Base-by-base conservation (phyloP, 495 filamentous ascomycete species). In the Achaetomiella virescens region DNA sequence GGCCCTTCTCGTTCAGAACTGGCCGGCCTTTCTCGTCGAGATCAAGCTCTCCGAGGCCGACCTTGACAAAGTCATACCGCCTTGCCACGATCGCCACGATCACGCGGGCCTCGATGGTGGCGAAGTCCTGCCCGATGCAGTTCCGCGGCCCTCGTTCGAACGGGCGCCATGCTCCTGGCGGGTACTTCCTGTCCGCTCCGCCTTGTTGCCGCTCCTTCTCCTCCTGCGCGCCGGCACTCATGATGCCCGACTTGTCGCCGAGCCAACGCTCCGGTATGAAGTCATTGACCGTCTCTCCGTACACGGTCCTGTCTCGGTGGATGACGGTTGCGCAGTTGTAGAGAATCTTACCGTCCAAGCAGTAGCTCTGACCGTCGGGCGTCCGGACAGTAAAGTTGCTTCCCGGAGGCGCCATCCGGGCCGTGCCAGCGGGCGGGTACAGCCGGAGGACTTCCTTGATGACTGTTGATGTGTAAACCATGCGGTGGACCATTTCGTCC, bases 191-290 rank as follows among this genome's bases (percentile, higher is more conserved):
- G 8, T 43, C 49, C 1, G 27, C 58, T 14, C 7, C 38, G n/a
- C 44, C 44, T 7, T 24, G 48, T 33, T 40, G 33, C 41, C 65
- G 66, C 10, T 72, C 71, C 12, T 29, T n/a, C 3, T 57, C 56
- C 9, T 59, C 55, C 21, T 66, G 31, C 20, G 59, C 59, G 25
- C 37, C 65, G 11, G 40, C 31, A 33, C 42, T 56, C 57, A 55
- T 60, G 33, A 55, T 60, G 24, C 44, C 59, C 45, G 43, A 53
- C 47, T 63, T 65, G 45, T 79, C 78, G 44, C 79, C 78, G 0
- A 85, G 65, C 82, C 84, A 85, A 5, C 84, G 71, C 65, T 85
- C 83, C 0, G 83, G 84, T 9, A 75, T 69, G 61, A 83, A 87
- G 29, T 80, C 75, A 4, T 82, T 68, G 0, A 76, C 80, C 49